These are phyloP conservation scores for Leccinum subtestaceum DNA, from an alignment of 768 basidiomycete species.

Conservation along the genomic window DNA sequence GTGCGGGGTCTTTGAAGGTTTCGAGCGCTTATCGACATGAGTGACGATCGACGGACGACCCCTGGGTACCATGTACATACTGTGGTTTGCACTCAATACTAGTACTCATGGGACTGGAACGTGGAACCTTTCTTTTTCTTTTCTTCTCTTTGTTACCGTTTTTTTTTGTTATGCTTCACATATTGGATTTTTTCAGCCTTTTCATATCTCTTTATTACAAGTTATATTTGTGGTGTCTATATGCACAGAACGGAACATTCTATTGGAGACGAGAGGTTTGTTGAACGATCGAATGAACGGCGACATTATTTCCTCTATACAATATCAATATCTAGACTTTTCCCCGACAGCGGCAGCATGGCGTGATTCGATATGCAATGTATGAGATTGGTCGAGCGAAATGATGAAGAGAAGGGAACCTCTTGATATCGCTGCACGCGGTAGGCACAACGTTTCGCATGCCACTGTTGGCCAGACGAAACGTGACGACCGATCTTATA, in stretches of 20 bases:
- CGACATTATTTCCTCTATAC: too few relatives aligned
- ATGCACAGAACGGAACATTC: background rate
- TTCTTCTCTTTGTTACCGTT: background rate
- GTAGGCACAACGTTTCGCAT: background rate
- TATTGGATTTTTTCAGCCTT: background rate
- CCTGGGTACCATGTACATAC: background rate
- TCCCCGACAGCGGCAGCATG: background rate
- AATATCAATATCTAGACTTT: background rate
- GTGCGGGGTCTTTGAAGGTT: constrained; percentile 15
- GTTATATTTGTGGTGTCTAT: background rate
- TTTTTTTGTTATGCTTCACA: background rate
- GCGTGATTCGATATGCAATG: background rate
- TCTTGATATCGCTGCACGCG: background rate
- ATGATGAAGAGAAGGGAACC: background rate
- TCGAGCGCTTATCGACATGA: constrained; percentile 13
- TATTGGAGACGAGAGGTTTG: background rate
- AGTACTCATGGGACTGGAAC: background rate
- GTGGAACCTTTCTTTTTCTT: background rate
- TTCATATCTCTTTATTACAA: background rate
- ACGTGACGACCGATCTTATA: background rate
- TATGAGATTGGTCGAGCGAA: background rate
- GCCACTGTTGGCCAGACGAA: background rate
- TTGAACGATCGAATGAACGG: background rate
- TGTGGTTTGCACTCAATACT: background rate
- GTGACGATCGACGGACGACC: background rate